Conservation (phyloP, 129 eudicot species). For the Sambucus nigra region DNA sequence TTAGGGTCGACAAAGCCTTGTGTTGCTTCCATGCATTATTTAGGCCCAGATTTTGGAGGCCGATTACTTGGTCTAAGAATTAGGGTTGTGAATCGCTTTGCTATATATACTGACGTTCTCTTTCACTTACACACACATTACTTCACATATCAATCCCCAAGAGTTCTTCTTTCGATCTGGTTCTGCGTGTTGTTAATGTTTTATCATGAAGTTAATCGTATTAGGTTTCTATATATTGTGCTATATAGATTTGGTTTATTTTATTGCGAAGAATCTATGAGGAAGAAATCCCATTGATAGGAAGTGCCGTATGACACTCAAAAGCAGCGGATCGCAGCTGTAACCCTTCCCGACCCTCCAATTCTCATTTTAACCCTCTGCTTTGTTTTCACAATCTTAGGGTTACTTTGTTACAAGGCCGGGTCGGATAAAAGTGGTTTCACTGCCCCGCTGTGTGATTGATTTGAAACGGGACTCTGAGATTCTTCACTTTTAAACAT, state of each 20-base stretch:
- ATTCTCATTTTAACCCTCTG: constrained; percentile 3
- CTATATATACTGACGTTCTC: neutral
- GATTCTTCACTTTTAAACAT: constrained; percentile 17
- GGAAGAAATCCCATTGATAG: constrained; percentile 86
- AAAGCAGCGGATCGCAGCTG: constrained; percentile 31
- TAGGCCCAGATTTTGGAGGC: no score
- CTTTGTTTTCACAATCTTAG: constrained; percentile 7
- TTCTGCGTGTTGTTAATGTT: neutral
- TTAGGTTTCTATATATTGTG: neutral
- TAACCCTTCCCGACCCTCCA: constrained; percentile 50
- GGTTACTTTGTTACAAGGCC: constrained; percentile 10
- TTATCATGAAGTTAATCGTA: neutral
- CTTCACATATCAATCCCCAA: neutral
- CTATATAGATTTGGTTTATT: neutral
- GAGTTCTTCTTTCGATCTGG: neutral
- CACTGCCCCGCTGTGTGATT: constrained; percentile 45
- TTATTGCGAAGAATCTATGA: constrained; percentile 29
- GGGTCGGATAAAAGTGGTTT: constrained; percentile 29
- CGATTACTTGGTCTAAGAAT: neutral
- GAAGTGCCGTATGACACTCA: constrained; percentile 99
- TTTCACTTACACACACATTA: neutral
- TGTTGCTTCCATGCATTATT: neutral
- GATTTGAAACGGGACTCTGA: constrained; percentile 97
- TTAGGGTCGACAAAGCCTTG: no score
- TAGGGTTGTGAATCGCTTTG: neutral